These are phyloP conservation scores for Boletus speciosus DNA, from an alignment of 768 basidiomycete genomes.

Conservation along the genomic window DNA sequence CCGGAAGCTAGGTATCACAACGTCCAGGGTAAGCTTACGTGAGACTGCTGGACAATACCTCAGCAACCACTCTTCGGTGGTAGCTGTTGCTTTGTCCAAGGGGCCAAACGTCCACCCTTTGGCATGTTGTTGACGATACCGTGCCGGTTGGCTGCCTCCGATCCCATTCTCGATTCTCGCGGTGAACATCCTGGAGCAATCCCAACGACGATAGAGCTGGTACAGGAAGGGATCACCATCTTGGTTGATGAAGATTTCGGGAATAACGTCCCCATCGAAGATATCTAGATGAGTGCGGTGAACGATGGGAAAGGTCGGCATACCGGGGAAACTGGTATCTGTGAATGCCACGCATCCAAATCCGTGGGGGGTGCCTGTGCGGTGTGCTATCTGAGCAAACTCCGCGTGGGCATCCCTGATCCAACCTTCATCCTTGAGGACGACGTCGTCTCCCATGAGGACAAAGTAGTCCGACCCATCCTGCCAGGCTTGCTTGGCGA, in stretches of 20 bases:
- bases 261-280: slow-evolving; percentile 49
- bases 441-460: slow-evolving; percentile 55
- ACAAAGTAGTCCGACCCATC: slow-evolving; percentile 49
- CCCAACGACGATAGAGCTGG: slow-evolving; percentile 59
- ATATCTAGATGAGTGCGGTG: slow-evolving; percentile 55
- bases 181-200: slow-evolving; percentile 44
- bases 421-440: slow-evolving; percentile 51
- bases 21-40: slow-evolving; percentile 48
- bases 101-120: slow-evolving; percentile 47
- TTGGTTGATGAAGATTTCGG: slow-evolving; percentile 53
- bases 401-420: slow-evolving; percentile 39
- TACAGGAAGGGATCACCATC: slow-evolving; percentile 57
- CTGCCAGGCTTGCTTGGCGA: slow-evolving; percentile 45
- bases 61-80: slow-evolving; percentile 38
- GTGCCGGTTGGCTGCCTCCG: slow-evolving; percentile 44
- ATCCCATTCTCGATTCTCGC: slow-evolving; percentile 42
- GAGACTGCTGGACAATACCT: slow-evolving; percentile 16
- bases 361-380: slow-evolving; percentile 37
- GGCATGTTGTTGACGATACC: slow-evolving; percentile 46
- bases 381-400: slow-evolving; percentile 36
- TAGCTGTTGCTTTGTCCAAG: slow-evolving; percentile 39
- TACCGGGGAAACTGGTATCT: slow-evolving; percentile 52
- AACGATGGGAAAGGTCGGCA: slow-evolving; percentile 60
- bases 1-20: slow-evolving; percentile 55
- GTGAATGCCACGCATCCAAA: slow-evolving; percentile 59